Percentiles rank a stretch among this genome's conserved stretches.
Conservation (phyloP, 2,329 filamentous ascomycete species). For the Rhinocladiella similis region DNA sequence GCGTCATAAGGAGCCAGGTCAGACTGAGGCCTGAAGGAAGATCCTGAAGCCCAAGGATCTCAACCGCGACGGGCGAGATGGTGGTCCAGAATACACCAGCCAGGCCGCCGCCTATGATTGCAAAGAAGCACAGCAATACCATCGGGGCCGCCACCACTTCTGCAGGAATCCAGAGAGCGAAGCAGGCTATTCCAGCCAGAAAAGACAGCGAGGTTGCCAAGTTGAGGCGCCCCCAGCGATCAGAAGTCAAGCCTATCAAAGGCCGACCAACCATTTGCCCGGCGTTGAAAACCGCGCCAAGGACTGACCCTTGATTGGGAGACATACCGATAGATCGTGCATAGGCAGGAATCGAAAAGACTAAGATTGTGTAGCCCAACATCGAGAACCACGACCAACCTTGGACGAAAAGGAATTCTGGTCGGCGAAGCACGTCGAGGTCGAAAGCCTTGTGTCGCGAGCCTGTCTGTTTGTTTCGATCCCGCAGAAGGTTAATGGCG, state of each 20-base stretch:
- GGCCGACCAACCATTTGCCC: slow-evolving; percentile 60
- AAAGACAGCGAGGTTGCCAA: slow-evolving; percentile 59
- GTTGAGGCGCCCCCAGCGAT: slow-evolving; percentile 62
- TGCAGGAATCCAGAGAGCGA: slow-evolving; percentile 64
- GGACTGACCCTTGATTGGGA: slow-evolving; percentile 59
- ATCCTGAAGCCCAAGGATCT: slow-evolving; percentile 61
- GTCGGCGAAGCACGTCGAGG: slow-evolving; percentile 51
- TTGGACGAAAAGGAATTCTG: slow-evolving; percentile 60
- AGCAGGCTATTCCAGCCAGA: slow-evolving; percentile 57
- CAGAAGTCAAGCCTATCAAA: slow-evolving; percentile 63
- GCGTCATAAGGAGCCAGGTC: slow-evolving; percentile 59
- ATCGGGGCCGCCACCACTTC: slow-evolving; percentile 46
- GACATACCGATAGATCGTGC: slow-evolving; percentile 59
- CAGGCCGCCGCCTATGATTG: slow-evolving; percentile 58
- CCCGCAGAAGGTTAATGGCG: slow-evolving; percentile 55
- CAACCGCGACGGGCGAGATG: slow-evolving; percentile 59
- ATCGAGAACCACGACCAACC: slow-evolving; percentile 62
- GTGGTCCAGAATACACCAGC: slow-evolving; percentile 62
- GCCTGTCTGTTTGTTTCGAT: slow-evolving; percentile 59
- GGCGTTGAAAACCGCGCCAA: slow-evolving; percentile 64
- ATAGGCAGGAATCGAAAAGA: slow-evolving; percentile 66
- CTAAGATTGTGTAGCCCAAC: slow-evolving; percentile 64
- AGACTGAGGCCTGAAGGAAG: slow-evolving; percentile 59
- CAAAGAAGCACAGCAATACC: slow-evolving; percentile 60
- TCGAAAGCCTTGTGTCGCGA: slow-evolving; percentile 55